Percentiles rank a stretch among this genome's conserved stretches.
Evolutionary conservation across 345 rosid genomes (phyloP).

Genomic region (Moricandia moricandioides): DNA sequence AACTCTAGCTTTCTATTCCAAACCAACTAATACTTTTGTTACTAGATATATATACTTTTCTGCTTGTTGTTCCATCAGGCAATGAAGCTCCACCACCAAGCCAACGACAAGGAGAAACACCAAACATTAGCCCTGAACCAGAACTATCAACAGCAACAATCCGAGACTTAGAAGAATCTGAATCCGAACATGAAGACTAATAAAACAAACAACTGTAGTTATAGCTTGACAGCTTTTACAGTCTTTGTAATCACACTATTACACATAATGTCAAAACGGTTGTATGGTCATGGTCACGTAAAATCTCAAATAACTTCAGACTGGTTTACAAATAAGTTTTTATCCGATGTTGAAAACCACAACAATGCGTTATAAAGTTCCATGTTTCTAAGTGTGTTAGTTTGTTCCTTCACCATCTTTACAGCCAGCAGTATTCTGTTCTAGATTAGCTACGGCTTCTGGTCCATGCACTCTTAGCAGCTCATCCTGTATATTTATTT

Average conservation of each 20-base stretch:
- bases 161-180: conserved; percentile 41
- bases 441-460: conserved; percentile 66
- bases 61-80: neutral
- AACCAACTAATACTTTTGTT: neutral
- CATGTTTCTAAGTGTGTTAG: conserved; percentile 29
- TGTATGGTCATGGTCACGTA: conserved; percentile 23
- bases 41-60: neutral
- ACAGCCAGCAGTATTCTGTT: conserved; percentile 43
- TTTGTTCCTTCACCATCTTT: conserved; percentile 45
- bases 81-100: conserved; percentile 16
- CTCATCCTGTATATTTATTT: conserved; percentile 60
- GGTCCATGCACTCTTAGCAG: conserved; percentile 66
- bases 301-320: conserved; percentile 22
- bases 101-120: conserved; percentile 9
- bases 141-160: conserved; percentile 16
- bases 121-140: neutral
- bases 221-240: conserved; percentile 26
- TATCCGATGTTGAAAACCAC: neutral
- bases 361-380: conserved; percentile 14
- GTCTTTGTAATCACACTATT: conserved; percentile 17
- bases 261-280: conserved; percentile 18
- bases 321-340: conserved; percentile 18
- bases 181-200: neutral
- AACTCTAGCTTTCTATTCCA: neutral
- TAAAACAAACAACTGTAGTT: conserved; percentile 27